These are phyloP conservation scores for Fusarium oxysporum DNA, from an alignment of 2,329 filamentous ascomycete genomes.

Conservation along the genomic window DNA sequence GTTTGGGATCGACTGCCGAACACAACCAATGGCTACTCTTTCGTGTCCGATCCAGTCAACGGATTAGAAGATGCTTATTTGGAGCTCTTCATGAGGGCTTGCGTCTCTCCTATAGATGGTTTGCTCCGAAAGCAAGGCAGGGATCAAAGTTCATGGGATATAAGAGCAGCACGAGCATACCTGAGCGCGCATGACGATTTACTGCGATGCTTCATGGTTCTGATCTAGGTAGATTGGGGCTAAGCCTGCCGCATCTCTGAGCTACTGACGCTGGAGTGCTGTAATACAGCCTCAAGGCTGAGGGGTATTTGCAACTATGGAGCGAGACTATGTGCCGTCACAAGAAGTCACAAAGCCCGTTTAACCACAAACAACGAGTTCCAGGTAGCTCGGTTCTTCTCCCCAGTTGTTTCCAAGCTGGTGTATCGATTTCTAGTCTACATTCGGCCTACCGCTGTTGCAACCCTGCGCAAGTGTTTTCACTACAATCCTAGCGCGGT, in stretches of 20 bases:
- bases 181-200: neutral
- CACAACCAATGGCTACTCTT: neutral
- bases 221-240: neutral
- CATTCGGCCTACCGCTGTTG: too few relatives aligned
- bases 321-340: neutral
- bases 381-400: neutral
- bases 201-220: neutral
- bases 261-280: neutral
- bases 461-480: too few relatives aligned
- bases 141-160: neutral
- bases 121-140: neutral
- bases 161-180: neutral
- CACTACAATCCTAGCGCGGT: too few relatives aligned
- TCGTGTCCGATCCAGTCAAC: neutral
- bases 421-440: neutral
- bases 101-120: neutral
- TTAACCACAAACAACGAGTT: neutral
- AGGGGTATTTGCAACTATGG: neutral
- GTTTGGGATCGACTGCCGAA: neutral
- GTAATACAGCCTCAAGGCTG: neutral
- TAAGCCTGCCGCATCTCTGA: neutral
- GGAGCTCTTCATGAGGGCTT: neutral
- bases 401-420: neutral
- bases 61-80: neutral
- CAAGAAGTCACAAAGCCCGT: neutral